Percentiles rank a stretch among this genome's conserved stretches.
Evolutionary conservation across 2,329 filamentous ascomycete species (phyloP).

Genomic region (Ceratocystis harringtonii): DNA sequence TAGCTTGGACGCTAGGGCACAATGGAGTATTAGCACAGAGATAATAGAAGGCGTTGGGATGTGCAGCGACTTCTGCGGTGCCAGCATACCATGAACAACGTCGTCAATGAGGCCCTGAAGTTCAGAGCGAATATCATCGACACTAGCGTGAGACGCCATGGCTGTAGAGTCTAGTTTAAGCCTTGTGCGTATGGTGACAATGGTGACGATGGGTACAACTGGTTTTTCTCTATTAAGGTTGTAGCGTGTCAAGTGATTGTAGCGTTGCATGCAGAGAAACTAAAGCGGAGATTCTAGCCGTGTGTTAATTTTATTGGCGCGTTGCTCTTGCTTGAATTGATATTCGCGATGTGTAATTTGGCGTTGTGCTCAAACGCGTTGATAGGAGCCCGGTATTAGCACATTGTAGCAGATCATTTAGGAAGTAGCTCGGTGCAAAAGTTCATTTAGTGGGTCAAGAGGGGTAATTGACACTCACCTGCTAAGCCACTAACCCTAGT

Average conservation of each 20-base stretch:
- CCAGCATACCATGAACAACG: slow-evolving; percentile 22
- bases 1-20: slow-evolving; percentile 36
- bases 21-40: not conserved
- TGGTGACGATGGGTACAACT: not conserved
- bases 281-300: not conserved
- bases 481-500: not conserved
- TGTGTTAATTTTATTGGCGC: not conserved
- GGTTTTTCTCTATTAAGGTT: not conserved
- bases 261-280: not conserved
- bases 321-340: not conserved
- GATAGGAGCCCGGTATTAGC: not conserved
- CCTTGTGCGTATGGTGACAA: not conserved
- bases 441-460: not conserved
- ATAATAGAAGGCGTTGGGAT: not conserved
- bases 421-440: not conserved
- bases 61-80: not conserved
- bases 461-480: not conserved
- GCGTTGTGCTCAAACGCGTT: not conserved
- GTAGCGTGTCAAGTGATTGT: not conserved
- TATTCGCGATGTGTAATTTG: not conserved
- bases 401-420: not conserved
- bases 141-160: slow-evolving; percentile 19
- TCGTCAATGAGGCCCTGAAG: slow-evolving; percentile 26
- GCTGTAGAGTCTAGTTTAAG: not conserved
- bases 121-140: slow-evolving; percentile 22